Percentiles rank a stretch among this genome's conserved stretches.
phyloP scores from a whole-genome alignment of 306 rosid genomes.

The Clitoria ternatea region DNA sequence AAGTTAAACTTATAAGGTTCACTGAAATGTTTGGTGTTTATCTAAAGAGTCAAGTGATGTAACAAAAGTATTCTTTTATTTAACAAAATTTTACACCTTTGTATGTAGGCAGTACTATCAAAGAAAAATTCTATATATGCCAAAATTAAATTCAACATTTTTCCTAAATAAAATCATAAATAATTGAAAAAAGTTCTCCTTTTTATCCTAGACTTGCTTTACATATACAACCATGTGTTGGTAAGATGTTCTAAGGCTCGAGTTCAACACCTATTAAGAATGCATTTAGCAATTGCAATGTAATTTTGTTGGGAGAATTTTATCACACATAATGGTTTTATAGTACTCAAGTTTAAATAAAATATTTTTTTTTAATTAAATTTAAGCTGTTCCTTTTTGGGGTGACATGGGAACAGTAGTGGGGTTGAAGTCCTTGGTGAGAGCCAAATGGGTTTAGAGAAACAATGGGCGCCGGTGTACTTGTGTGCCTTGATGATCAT shows the following conservation, averaged over 20 bases:
- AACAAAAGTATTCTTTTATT: neutral
- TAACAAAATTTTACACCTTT: neutral
- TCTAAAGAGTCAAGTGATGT: neutral
- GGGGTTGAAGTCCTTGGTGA: conserved; percentile 6
- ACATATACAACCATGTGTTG: no score
- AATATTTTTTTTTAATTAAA: neutral
- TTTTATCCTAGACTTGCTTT: neutral
- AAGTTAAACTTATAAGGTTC: neutral
- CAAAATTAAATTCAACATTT: neutral
- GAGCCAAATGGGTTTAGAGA: conserved; percentile 1
- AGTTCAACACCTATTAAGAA: no score
- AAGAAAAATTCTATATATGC: neutral
- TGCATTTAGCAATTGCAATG: no score
- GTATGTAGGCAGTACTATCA: neutral
- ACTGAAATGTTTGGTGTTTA: neutral
- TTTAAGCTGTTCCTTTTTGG: neutral
- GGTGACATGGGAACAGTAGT: conserved; percentile 22
- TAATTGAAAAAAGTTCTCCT: neutral
- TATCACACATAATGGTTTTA: no score
- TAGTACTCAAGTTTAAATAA: no score
- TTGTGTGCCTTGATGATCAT: conserved; percentile 18
- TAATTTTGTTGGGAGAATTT: no score
- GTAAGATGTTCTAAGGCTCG: no score
- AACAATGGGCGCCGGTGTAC: conserved; percentile 26
- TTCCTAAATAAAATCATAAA: neutral